These are phyloP conservation scores for Agaricus subrufescens DNA, from an alignment of 768 basidiomycete species.

Conservation along the genomic window DNA sequence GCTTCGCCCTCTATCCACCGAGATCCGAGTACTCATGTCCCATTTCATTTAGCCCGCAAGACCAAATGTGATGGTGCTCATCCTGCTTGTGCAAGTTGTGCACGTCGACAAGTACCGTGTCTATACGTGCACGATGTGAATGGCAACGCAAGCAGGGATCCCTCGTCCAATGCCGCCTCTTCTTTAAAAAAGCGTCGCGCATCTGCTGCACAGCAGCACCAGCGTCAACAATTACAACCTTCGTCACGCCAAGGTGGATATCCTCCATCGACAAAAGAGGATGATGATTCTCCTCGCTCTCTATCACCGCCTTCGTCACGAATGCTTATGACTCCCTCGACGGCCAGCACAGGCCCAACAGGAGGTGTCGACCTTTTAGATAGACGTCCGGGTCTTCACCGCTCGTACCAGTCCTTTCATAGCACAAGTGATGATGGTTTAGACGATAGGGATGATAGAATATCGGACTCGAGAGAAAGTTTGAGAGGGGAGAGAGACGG, in stretches of 20 bases:
- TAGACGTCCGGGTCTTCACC: slow-evolving; percentile 14
- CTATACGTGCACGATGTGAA: slow-evolving; percentile 72
- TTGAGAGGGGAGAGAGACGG: slow-evolving; percentile 32
- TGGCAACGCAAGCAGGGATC: slow-evolving; percentile 17
- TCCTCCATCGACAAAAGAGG: slow-evolving; percentile 22
- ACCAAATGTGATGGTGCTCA: slow-evolving; percentile 88
- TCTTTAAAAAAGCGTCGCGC: slow-evolving; percentile 48
- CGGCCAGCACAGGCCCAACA: slow-evolving; percentile 19
- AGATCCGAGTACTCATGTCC: neutral
- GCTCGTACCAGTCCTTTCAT: slow-evolving; percentile 13
- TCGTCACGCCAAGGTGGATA: slow-evolving; percentile 1
- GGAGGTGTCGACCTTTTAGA: slow-evolving; percentile 18
- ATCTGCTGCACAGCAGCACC: slow-evolving; percentile 34
- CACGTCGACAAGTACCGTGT: slow-evolving; percentile 69
- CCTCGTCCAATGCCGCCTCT: neutral
- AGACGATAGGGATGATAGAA: slow-evolving; percentile 11
- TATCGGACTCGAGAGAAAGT: slow-evolving; percentile 7
- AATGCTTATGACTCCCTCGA: slow-evolving; percentile 44
- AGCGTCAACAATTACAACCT: neutral
- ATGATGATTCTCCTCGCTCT: slow-evolving; percentile 39
- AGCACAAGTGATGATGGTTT: slow-evolving; percentile 5
- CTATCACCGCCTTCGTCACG: slow-evolving; percentile 55
- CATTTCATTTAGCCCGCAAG: slow-evolving; percentile 59
- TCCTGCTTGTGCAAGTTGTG: slow-evolving; percentile 80
- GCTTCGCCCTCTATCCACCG: neutral